Evolutionary conservation across 116 monocot species (phyloP).

Genomic region (Zostera marina): DNA sequence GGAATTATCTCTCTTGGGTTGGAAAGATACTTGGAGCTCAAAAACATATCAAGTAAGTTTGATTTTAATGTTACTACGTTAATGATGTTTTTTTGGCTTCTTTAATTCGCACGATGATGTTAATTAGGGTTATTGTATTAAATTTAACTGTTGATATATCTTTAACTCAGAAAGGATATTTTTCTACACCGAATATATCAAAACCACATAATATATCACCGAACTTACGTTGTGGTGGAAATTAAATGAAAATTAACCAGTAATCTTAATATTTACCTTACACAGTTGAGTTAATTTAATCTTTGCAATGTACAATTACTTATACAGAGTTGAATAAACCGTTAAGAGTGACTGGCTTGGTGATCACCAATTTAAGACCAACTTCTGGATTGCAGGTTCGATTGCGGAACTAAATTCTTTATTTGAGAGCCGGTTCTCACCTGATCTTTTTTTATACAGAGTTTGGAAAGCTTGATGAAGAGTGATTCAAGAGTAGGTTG

Average conservation of each 20-base stretch:
- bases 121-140: too few species aligned
- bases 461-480: constrained; percentile 24
- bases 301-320: constrained; percentile 9
- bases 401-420: too few species aligned
- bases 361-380: constrained; percentile 33
- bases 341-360: constrained; percentile 8
- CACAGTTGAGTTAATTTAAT: too few species aligned
- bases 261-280: too few species aligned
- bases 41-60: not conserved
- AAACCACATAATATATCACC: too few species aligned
- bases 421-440: too few species aligned
- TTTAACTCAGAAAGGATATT: too few species aligned
- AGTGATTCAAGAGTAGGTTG: constrained; percentile 6
- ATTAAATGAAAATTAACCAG: too few species aligned
- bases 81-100: not conserved
- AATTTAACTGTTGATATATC: too few species aligned
- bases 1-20: constrained; percentile 27
- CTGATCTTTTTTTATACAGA: constrained; percentile 13
- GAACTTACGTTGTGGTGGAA: too few species aligned
- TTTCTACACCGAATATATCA: too few species aligned
- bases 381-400: constrained; percentile 28
- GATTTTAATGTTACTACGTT: constrained; percentile 4
- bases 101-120: constrained; percentile 6
- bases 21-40: constrained; percentile 17
- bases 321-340: too few species aligned